Base-by-base conservation (phyloP, 306 rosid species). In the Glycine latifolia region DNA sequence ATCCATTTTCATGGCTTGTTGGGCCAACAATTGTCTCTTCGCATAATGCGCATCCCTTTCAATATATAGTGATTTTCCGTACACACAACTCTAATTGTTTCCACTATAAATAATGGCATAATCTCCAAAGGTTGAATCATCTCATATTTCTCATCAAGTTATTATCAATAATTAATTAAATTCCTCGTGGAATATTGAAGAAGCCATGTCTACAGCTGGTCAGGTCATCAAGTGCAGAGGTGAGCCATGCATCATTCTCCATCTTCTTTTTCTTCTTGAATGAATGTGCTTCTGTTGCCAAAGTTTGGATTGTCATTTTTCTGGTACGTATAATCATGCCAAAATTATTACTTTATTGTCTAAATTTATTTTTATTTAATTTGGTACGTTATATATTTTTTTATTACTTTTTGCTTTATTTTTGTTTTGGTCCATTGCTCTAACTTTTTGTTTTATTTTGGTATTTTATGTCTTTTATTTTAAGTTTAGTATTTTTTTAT, bases 141-240 rank as follows among this genome's bases (percentile, higher is more conserved):
- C 46, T 4, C 68, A 59, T 8, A 3, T 37, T 4, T 46, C 11
- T 7, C 50, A 4, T 58, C 44, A 47, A 66, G 10, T 8, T 10
- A 9, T 15, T 4, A 15, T 8, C 15, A 15, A 0, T 56, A 15
- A 0, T 15, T 6, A 55, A 55, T 6, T n/a, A 3, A 7, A 15
- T 55, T 39, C 1, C 1, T 58, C 39, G 1, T 44, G 0, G 0
- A 7, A 8, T 7, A 16, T 13, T 14, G 41, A 26, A 5, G 31
- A 26, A 76, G 48, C 55, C 58, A 78, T 78, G 82, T 67, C 82
- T 4, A 79, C 82, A 8, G 81, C 72, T 3, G 92, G 87, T 52
- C 75, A 82, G n/a, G 87, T 89, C 65, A 89, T 89, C 62, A 82
- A 59, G 77, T 89, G 92, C 82, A 87, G 61, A 71, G 92, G 92